phyloP scores from a whole-genome alignment of 768 basidiomycete genomes.

The Kwoniella mangroviensis region DNA sequence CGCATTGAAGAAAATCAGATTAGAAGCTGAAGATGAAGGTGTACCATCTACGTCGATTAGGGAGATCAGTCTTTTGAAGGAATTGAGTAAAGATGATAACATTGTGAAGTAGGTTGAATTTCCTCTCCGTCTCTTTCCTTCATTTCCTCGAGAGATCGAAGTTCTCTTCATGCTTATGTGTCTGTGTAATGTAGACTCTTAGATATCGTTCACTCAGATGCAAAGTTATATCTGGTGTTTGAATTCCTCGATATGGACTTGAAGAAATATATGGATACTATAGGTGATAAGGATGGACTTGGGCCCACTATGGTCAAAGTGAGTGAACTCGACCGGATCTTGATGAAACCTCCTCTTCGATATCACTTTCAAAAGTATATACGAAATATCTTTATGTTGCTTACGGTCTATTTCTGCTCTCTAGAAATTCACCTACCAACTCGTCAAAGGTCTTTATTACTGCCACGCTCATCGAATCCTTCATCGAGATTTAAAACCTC shows the following conservation, averaged over 20 bases:
- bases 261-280: constrained; percentile 94
- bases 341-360: background rate
- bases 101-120: constrained; percentile 74
- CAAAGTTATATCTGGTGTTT: constrained; percentile 96
- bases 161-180: background rate
- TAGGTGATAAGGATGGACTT: constrained; percentile 64
- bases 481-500: constrained; percentile 96
- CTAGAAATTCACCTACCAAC: constrained; percentile 95
- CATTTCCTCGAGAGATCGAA: too few species aligned
- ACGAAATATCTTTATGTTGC: background rate
- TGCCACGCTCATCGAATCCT: constrained; percentile 94
- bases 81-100: constrained; percentile 87
- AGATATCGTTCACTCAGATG: constrained; percentile 95
- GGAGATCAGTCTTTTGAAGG: constrained; percentile 96
- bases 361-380: background rate
- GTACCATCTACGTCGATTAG: constrained; percentile 97
- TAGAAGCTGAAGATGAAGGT: constrained; percentile 98
- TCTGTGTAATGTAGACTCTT: constrained; percentile 67
- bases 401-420: background rate
- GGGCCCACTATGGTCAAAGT: constrained; percentile 86
- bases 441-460: constrained; percentile 86
- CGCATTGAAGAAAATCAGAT: constrained; percentile 96
- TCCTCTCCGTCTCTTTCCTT: background rate
- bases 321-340: constrained; percentile 48
- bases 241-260: constrained; percentile 97